Base-by-base conservation (phyloP, 345 rosid species). In the Lepidium sativum region DNA sequence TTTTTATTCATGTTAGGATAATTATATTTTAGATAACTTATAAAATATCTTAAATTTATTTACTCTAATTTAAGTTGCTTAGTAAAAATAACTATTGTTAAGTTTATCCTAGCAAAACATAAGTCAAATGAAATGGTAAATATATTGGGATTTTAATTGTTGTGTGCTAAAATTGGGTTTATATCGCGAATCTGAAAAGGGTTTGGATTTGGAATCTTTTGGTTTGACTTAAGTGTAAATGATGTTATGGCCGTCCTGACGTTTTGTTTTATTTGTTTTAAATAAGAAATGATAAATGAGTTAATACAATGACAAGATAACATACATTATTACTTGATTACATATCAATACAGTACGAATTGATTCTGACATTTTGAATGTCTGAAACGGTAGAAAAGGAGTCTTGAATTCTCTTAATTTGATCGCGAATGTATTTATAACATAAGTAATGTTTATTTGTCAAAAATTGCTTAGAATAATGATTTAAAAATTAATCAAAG, bases 181-280 rank as follows among this genome's bases (percentile, higher is more conserved):
- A 27, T 54, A 65, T 63, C 58, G 38, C 45, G 53, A 48, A 64
- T 71, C 37, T 71, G 75, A 71, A 71, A 71, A 55, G 75, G 75
- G 65, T 71, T 71, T 48, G 60, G 59, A 57, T 55, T 71, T 64
- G 60, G 75, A 71, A 71, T 71, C 45, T 56, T 21, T 7, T 38
- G 63, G 70, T 56, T 64, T 56, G 75, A 71, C 75, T 56, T 64
- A 47, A 11, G 32, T 55, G 12, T 39, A 53, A 60, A 40, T 60
- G 69, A 70, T 62, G 27, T 38, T 61, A 60, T 20, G 1, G 16
- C 68, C 39, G 48, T 52, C 54, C 16, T 34, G 73, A 69, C 74
- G 16, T 52, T 42, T 68, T 56, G 29, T 5, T 16, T n/a, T 23
- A 4, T 23, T 23, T 23, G 2, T 23, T 23, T 23, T 23, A 1